Evolutionary conservation across 352 stramenopile genomes (phyloP).

Genomic region (Aphanomyces invadans): DNA sequence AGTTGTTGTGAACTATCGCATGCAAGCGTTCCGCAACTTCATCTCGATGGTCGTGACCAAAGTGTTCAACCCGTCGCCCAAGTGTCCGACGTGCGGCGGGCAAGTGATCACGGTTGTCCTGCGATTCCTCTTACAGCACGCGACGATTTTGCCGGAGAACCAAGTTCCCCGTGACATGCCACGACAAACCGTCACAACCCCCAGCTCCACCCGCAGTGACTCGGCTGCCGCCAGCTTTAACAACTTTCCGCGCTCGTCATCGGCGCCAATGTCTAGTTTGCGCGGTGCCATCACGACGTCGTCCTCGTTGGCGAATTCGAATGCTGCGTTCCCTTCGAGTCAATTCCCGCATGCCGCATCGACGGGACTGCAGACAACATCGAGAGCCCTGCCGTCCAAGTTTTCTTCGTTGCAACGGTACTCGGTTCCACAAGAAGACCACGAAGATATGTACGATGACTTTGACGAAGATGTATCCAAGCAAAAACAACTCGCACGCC

Average conservation of each 20-base stretch:
- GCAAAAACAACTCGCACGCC: not conserved
- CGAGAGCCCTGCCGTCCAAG: not conserved
- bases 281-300: not conserved
- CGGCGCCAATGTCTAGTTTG: not conserved
- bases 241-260: slow-evolving; percentile 4
- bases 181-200: not conserved
- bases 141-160: slow-evolving; percentile 21
- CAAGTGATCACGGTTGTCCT: slow-evolving; percentile 21
- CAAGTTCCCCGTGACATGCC: slow-evolving; percentile 17
- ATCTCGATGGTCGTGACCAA: slow-evolving; percentile 72
- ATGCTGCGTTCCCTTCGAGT: not conserved
- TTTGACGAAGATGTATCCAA: not conserved
- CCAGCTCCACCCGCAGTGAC: slow-evolving; percentile 17
- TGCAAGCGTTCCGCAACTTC: slow-evolving; percentile 77
- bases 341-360: not conserved
- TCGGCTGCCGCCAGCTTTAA: not conserved
- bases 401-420: slow-evolving; percentile 8
- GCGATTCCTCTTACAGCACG: slow-evolving; percentile 20
- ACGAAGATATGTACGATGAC: slow-evolving; percentile 18
- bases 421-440: slow-evolving; percentile 21
- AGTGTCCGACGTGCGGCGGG: slow-evolving; percentile 74
- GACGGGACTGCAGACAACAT: not conserved
- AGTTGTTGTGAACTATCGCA: slow-evolving; percentile 77
- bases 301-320: not conserved
- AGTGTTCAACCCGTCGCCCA: slow-evolving; percentile 73